These are phyloP conservation scores for Neonectria punicea DNA, from an alignment of 2,329 filamentous ascomycete genomes.

Conservation along the genomic window DNA sequence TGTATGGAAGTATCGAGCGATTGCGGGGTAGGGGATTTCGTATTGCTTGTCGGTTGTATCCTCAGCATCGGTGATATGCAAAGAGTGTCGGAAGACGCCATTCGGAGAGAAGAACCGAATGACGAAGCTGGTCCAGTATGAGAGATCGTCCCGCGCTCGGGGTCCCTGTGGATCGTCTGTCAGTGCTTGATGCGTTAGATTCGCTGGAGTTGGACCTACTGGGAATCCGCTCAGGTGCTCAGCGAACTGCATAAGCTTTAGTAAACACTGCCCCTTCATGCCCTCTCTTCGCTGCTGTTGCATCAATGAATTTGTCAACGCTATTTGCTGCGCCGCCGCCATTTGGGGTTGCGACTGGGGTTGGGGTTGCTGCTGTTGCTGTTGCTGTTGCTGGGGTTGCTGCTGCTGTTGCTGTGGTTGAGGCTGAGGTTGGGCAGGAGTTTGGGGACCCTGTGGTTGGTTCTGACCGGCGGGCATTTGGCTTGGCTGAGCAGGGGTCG, in stretches of 20 bases:
- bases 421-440: conserved; percentile 48
- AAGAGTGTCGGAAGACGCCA: conserved; percentile 80
- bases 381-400: conserved; percentile 46
- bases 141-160: conserved; percentile 73
- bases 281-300: conserved; percentile 62
- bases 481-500: conserved; percentile 50
- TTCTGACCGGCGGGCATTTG: conserved; percentile 47
- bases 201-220: conserved; percentile 48
- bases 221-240: conserved; percentile 69
- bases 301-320: conserved; percentile 48
- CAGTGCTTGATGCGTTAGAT: background rate
- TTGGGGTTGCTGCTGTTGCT: conserved; percentile 49
- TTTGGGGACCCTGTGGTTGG: conserved; percentile 49
- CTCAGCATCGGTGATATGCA: conserved; percentile 68
- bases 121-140: conserved; percentile 85
- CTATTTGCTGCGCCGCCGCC: conserved; percentile 43
- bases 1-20: conserved; percentile 90
- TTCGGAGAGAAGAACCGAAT: conserved; percentile 81
- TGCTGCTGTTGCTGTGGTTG: conserved; percentile 42
- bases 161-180: conserved; percentile 53
- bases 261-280: conserved; percentile 66
- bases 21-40: conserved; percentile 82
- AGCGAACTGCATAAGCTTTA: conserved; percentile 71
- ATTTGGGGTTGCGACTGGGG: conserved; percentile 39
- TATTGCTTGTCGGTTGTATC: conserved; percentile 78